Evolutionary conservation across 805 yeast species (phyloP), one percentile per base, ranked within the genome.

Genomic region (Barnettozyma pratensis): DNA sequence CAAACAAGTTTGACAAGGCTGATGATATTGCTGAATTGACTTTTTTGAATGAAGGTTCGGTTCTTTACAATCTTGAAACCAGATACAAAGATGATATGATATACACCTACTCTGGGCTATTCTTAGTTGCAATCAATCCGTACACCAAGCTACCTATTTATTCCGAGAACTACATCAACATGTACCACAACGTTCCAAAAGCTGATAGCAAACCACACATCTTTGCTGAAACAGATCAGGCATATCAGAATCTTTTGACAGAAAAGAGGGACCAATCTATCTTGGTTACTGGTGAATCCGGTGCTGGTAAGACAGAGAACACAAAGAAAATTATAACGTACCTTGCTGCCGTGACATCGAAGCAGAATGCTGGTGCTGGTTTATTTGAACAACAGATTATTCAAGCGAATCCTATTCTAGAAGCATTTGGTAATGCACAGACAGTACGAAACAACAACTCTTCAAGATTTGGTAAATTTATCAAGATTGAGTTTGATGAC

Each of bases 251-350:
- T 58, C 70, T 94, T 63, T 69, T 88, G 10, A 72, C 76, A 10
- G 83, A 85, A 54, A 74, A 71, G 44, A 81, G 81, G 58, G 85
- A 91, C 65, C 99, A 94, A 69, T 83, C 95, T 10, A 89, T 94
- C 47, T 72, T 94, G 44, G 97, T 94, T n/a, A 94, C 99, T 0
- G 99, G 99, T 54, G 99, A 94, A 64, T 85, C 96, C 27, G 99
- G 99, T 56, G 99, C 99, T 0, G 99, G 99, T 46, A 94, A 94
- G 64, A 94, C 99, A 0, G 99, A 94, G 68, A 94, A 89, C 57
- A 94, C 99, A 5, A 94, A 94, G 66, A 90, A 87, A 62, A 90
- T 94, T 47, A 85, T 94, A 51, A 97, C 91, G 64, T 94, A 90
- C 64, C 74, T 94, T 48, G 88, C 97, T 1, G 81, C 88, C 7